Evolutionary conservation across 2,329 filamentous ascomycete species (phyloP).

Genomic region (Colletotrichum spinosum): DNA sequence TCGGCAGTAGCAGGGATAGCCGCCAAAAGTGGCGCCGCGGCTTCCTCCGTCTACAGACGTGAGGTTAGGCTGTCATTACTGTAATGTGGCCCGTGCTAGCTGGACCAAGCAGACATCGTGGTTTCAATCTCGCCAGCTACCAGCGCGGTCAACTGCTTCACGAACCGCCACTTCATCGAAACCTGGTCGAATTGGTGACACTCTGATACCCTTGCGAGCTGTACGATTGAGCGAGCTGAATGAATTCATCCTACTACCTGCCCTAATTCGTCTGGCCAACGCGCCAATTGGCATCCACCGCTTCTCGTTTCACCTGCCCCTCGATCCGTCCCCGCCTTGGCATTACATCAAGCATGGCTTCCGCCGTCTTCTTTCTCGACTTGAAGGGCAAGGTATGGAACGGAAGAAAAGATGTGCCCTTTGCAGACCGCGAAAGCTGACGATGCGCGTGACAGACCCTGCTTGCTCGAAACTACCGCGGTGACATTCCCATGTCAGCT

Average conservation of each 20-base stretch:
- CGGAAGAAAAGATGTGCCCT: not conserved
- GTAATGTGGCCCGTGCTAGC: conserved; percentile 23
- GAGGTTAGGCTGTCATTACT: conserved; percentile 26
- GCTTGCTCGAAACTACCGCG: conserved; percentile 96
- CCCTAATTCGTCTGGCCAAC: conserved; percentile 40
- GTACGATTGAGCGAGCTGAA: conserved; percentile 11
- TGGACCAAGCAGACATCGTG: conserved; percentile 37
- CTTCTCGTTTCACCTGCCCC: conserved; percentile 39
- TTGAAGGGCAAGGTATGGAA: conserved; percentile 94
- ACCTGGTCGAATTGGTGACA: conserved; percentile 8
- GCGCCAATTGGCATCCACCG: conserved; percentile 43
- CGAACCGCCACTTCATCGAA: conserved; percentile 27
- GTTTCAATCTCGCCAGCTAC: conserved; percentile 36
- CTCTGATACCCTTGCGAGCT: conserved; percentile 15
- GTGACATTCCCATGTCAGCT: conserved; percentile 98
- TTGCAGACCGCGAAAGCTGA: conserved; percentile 37
- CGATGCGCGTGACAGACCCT: conserved; percentile 76
- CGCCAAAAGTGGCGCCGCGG: not conserved
- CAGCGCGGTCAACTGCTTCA: conserved; percentile 18
- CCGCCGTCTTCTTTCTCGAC: conserved; percentile 97
- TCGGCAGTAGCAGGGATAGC: too few relatives aligned
- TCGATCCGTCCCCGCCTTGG: conserved; percentile 40
- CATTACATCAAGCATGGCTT: conserved; percentile 78
- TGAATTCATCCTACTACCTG: conserved; percentile 23
- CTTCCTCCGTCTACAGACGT: conserved; percentile 6